phyloP scores from a whole-genome alignment of 2,329 filamentous ascomycete species.

The Neonectria faginata region DNA sequence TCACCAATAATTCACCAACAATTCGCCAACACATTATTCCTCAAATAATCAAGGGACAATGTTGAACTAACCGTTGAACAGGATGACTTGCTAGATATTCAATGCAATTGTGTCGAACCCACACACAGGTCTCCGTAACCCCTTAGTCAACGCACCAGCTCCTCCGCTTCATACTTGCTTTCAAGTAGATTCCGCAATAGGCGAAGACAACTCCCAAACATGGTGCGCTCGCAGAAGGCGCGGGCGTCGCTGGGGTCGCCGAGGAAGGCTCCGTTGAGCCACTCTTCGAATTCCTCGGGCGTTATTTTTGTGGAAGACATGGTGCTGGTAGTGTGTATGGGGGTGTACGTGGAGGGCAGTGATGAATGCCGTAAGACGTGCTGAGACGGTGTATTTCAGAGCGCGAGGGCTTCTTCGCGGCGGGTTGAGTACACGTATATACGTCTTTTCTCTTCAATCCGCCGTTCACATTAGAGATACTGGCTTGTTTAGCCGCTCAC shows the following conservation, averaged over 20 bases:
- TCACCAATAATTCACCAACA: too few species aligned
- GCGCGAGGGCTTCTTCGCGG: not conserved
- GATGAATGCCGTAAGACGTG: not conserved
- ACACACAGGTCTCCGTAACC: too few species aligned
- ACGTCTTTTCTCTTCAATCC: too few species aligned
- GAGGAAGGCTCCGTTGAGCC: not conserved
- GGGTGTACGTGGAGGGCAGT: not conserved
- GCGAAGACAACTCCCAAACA: not conserved
- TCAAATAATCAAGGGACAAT: slow-evolving; percentile 3
- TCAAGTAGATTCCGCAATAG: not conserved
- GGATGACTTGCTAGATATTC: not conserved
- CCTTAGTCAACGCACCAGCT: too few species aligned
- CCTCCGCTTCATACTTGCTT: too few species aligned
- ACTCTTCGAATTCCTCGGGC: not conserved
- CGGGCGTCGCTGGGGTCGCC: not conserved
- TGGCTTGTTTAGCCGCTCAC: too few species aligned
- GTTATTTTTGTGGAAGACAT: not conserved
- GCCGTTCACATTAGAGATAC: too few species aligned
- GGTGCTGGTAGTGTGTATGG: not conserved
- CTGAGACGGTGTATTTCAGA: not conserved
- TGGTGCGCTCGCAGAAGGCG: not conserved
- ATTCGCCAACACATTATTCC: too few species aligned
- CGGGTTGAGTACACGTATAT: not conserved
- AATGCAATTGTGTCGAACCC: too few species aligned
- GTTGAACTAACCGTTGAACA: slow-evolving; percentile 35